phyloP scores from a whole-genome alignment of 768 basidiomycete genomes.

The Trametes punicea region DNA sequence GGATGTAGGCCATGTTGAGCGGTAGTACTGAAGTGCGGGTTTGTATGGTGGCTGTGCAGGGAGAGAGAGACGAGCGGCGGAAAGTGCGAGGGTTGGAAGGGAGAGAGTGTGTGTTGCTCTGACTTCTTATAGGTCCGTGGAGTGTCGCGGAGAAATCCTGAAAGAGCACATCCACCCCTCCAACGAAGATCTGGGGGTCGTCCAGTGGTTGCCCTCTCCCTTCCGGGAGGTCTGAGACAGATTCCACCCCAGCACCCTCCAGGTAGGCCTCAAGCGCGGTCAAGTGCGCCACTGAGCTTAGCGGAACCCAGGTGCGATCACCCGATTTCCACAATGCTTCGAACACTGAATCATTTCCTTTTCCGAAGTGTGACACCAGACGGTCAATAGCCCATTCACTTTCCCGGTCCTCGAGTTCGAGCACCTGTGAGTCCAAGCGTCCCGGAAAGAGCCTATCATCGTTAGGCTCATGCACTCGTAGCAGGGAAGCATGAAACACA shows the following conservation, averaged over 20 bases:
- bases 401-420: conserved; percentile 14
- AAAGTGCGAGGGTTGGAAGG: too few relatives aligned
- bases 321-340: conserved; percentile 3
- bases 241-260: background rate
- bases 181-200: conserved; percentile 3
- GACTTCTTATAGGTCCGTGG: too few relatives aligned
- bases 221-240: background rate
- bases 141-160: too few relatives aligned
- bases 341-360: background rate
- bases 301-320: conserved; percentile 6
- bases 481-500: too few relatives aligned
- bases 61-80: too few relatives aligned
- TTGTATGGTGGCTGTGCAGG: too few relatives aligned
- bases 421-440: conserved; percentile 9
- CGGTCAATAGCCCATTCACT: conserved; percentile 26
- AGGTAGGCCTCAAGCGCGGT: background rate
- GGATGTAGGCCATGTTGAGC: too few relatives aligned
- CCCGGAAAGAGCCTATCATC: conserved; percentile 31
- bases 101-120: too few relatives aligned
- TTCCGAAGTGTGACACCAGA: background rate
- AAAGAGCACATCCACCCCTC: background rate
- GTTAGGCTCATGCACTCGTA: conserved; percentile 33
- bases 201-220: background rate
- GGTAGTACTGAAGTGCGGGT: too few relatives aligned
- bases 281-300: background rate